Conservation (phyloP, 257 asterid species). For the Solanum appendiculatum region DNA sequence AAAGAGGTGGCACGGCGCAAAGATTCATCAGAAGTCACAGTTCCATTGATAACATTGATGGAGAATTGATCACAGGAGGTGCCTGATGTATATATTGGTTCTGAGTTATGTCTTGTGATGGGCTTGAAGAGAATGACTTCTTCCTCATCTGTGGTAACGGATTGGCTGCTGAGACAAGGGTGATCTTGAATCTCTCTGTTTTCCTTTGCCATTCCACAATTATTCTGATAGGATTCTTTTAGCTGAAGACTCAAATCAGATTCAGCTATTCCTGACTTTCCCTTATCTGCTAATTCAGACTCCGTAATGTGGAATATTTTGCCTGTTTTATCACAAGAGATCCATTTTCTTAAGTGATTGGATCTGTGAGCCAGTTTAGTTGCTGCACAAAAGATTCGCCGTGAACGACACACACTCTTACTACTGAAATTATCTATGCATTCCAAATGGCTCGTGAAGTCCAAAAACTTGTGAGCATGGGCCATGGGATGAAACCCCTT, state of each 20-base stretch:
- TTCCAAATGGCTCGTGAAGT: slow-evolving; percentile 40
- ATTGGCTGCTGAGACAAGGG: background rate
- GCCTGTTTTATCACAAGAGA: slow-evolving; percentile 9
- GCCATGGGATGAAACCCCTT: slow-evolving; percentile 59
- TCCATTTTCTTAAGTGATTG: slow-evolving; percentile 13
- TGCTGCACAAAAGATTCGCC: slow-evolving; percentile 43
- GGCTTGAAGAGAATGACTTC: slow-evolving; percentile 95
- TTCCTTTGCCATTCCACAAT: slow-evolving; percentile 2
- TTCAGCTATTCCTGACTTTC: slow-evolving; percentile 7
- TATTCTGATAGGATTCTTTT: slow-evolving; percentile 1
- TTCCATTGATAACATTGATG: slow-evolving; percentile 3
- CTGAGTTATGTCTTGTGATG: slow-evolving; percentile 62
- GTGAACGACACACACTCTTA: slow-evolving; percentile 20
- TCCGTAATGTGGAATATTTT: slow-evolving; percentile 6
- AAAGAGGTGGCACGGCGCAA: slow-evolving; percentile 59
- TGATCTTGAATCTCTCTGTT: background rate
- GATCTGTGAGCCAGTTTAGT: slow-evolving; percentile 19
- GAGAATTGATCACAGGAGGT: slow-evolving; percentile 12
- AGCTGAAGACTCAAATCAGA: slow-evolving; percentile 5
- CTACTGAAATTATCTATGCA: slow-evolving; percentile 15
- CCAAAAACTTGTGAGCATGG: slow-evolving; percentile 35
- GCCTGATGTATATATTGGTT: slow-evolving; percentile 37
- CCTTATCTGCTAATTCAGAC: background rate
- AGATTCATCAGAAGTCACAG: slow-evolving; percentile 36
- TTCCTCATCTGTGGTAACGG: slow-evolving; percentile 23